A percentile compares a stretch with the other conserved stretches of the same genome.
These are phyloP conservation scores for Rhizopogon vinicolor DNA, from an alignment of 768 basidiomycete genomes.

Conservation along the genomic window DNA sequence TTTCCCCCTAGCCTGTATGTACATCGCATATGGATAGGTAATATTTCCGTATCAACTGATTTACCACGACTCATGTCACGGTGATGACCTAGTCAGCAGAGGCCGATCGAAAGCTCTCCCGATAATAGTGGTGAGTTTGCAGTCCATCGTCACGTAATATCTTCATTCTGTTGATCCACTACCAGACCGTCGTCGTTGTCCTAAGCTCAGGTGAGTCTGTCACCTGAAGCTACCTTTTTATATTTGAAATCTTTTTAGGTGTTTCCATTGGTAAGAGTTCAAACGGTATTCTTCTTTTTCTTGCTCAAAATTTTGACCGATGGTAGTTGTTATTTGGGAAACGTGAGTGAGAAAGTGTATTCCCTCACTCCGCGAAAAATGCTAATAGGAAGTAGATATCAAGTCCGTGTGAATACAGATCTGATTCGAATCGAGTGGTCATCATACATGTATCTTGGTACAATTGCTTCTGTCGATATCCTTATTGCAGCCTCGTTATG, in stretches of 20 bases:
- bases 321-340: background rate
- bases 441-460: background rate
- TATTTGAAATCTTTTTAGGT: background rate
- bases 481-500: background rate
- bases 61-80: background rate
- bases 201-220: background rate
- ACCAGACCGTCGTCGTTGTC: background rate
- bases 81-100: background rate
- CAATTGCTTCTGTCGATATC: background rate
- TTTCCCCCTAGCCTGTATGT: background rate
- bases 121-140: background rate
- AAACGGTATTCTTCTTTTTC: background rate
- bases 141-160: too few species aligned
- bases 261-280: background rate
- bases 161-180: background rate
- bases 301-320: background rate
- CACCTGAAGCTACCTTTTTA: background rate
- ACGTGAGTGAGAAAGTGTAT: background rate
- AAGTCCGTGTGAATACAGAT: too few species aligned
- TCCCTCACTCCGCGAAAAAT: background rate
- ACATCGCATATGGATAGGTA: slow-evolving; percentile 3
- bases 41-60: background rate
- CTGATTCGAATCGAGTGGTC: background rate
- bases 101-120: background rate
- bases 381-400: background rate